These are phyloP conservation scores for Sporothrix sp. DNA, from an alignment of 2,329 filamentous ascomycete genomes.

Conservation along the genomic window DNA sequence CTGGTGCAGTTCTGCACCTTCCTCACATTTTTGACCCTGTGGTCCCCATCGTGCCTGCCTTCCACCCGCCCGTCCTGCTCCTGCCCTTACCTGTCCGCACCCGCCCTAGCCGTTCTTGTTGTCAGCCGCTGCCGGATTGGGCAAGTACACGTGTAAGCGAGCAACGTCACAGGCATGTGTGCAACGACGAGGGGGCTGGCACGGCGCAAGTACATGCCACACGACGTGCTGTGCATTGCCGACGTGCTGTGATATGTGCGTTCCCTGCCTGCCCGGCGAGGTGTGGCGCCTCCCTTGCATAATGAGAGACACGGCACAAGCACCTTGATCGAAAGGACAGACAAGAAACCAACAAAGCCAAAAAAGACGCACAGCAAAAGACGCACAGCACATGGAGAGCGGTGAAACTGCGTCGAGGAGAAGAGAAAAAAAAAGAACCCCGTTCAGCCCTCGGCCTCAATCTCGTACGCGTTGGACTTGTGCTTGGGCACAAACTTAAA, in stretches of 20 bases:
- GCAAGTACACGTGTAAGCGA: not conserved
- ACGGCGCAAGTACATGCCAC: not conserved
- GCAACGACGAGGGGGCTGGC: not conserved
- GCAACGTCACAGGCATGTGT: too few relatives aligned
- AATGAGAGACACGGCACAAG: not conserved
- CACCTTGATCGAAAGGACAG: not conserved
- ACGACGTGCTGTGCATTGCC: too few relatives aligned
- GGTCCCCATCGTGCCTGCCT: too few relatives aligned
- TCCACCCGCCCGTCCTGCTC: too few relatives aligned
- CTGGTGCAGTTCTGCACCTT: not conserved
- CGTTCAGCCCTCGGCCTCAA: constrained; percentile 41
- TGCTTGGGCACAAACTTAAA: constrained; percentile 97
- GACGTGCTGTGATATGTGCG: too few relatives aligned
- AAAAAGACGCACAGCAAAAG: too few relatives aligned
- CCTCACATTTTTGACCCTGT: not conserved
- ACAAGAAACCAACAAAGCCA: not conserved
- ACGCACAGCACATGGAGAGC: too few relatives aligned
- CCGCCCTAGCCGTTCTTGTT: too few relatives aligned
- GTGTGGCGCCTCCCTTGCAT: not conserved
- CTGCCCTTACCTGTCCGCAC: too few relatives aligned
- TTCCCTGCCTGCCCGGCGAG: too few relatives aligned
- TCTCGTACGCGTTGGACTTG: constrained; percentile 85
- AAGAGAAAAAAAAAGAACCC: not conserved
- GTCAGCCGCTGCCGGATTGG: not conserved
- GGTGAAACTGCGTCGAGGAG: too few relatives aligned